Conservation (phyloP, 139 green algal genomes). For the Coelastrella sp. region DNA sequence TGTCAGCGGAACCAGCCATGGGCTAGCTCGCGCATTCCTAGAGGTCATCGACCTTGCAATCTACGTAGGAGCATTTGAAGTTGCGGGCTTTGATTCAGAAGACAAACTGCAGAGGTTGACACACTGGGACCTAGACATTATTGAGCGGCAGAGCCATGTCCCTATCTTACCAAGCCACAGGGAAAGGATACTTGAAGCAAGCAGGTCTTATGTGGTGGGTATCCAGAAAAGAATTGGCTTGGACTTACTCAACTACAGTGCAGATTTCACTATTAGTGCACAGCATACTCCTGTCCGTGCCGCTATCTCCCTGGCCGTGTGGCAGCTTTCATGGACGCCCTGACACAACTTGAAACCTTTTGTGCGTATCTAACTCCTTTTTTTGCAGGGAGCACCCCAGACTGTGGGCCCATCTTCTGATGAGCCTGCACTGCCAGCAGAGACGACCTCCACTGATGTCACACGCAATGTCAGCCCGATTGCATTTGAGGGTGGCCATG, state of each 20-base stretch:
- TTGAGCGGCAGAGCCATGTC: not conserved
- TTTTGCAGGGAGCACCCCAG: too few species aligned
- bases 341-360: too few species aligned
- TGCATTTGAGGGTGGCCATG: too few species aligned
- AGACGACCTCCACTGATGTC: too few species aligned
- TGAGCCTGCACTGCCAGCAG: too few species aligned
- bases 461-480: too few species aligned
- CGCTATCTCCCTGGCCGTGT: too few species aligned
- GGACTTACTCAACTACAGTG: not conserved
- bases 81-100: not conserved
- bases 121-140: constrained; percentile 7
- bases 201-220: not conserved
- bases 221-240: not conserved
- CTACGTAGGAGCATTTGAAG: constrained; percentile 12
- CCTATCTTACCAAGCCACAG: constrained; percentile 29
- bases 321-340: too few species aligned
- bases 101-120: not conserved
- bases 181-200: constrained; percentile 26
- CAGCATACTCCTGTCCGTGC: too few species aligned
- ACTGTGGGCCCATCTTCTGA: too few species aligned
- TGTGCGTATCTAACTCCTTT: too few species aligned
- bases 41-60: not conserved
- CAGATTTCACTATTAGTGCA: not conserved
- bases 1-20: not conserved
- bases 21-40: constrained; percentile 1